Conservation (phyloP, 2,329 filamentous ascomycete genomes). For the Aspergillus sp. region DNA sequence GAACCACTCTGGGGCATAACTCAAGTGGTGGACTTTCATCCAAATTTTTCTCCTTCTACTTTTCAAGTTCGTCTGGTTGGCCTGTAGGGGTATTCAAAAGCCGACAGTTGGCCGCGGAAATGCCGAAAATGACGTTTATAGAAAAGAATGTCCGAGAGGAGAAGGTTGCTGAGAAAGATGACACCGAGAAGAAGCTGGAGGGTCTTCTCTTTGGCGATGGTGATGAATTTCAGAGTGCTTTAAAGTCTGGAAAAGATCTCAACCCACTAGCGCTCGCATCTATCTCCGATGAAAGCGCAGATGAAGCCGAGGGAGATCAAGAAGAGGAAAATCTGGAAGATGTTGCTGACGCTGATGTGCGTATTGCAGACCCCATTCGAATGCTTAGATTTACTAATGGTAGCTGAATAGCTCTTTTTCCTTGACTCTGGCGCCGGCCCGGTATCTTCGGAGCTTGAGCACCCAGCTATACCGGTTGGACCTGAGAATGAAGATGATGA, state of each 20-base stretch:
- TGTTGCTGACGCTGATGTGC: slow-evolving; percentile 71
- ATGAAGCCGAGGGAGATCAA: slow-evolving; percentile 31
- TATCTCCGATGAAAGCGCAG: slow-evolving; percentile 29
- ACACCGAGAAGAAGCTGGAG: slow-evolving; percentile 82
- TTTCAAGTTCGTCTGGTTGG: neutral
- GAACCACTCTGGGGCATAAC: neutral
- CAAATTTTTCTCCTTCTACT: neutral
- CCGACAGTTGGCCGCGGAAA: slow-evolving; percentile 11
- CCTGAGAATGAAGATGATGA: slow-evolving; percentile 36
- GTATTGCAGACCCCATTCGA: slow-evolving; percentile 18
- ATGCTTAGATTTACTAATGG: neutral
- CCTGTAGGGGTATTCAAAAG: neutral
- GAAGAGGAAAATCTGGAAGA: slow-evolving; percentile 57
- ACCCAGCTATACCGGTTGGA: slow-evolving; percentile 40
- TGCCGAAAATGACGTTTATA: slow-evolving; percentile 30
- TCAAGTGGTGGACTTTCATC: neutral
- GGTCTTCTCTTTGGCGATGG: slow-evolving; percentile 84
- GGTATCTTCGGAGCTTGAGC: slow-evolving; percentile 30
- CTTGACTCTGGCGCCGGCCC: slow-evolving; percentile 66
- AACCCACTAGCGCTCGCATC: slow-evolving; percentile 40
- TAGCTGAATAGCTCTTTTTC: slow-evolving; percentile 66
- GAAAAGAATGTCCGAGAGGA: slow-evolving; percentile 29
- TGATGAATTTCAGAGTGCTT: slow-evolving; percentile 72
- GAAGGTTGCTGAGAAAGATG: slow-evolving; percentile 65
- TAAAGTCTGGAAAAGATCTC: slow-evolving; percentile 59